A percentile compares a stretch with the other conserved stretches of the same genome.
Conservation (phyloP, 2,329 filamentous ascomycete species). For the Aspergillus transmontanensis region DNA sequence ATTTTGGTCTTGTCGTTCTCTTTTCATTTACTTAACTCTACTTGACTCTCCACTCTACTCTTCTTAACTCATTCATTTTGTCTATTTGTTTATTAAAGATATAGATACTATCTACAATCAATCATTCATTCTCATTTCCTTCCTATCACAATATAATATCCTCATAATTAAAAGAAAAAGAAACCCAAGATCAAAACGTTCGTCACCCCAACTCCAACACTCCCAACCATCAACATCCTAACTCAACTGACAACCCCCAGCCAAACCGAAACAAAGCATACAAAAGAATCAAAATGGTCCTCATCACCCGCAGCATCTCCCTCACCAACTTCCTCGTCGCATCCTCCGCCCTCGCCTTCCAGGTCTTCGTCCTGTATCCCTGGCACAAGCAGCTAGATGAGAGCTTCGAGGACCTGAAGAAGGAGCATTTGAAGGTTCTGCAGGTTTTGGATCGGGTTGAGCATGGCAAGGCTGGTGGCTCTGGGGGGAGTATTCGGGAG, state of each 20-base stretch:
- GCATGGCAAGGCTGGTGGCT: not conserved
- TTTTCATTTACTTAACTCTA: too few relatives aligned
- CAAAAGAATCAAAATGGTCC: constrained; percentile 30
- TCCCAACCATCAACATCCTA: too few relatives aligned
- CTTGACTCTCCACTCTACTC: too few relatives aligned
- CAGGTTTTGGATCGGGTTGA: constrained; percentile 20
- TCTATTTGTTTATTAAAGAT: too few relatives aligned
- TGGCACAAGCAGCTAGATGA: constrained; percentile 69
- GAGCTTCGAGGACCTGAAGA: constrained; percentile 61
- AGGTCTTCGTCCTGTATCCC: constrained; percentile 70
- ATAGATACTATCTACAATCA: not conserved
- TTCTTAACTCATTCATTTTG: not conserved
- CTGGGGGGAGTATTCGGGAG: not conserved
- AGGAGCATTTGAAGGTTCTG: constrained; percentile 53
- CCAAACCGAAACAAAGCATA: too few relatives aligned
- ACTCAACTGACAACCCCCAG: not conserved
- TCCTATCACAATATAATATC: not conserved
- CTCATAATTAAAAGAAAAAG: too few relatives aligned
- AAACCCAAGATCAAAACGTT: too few relatives aligned
- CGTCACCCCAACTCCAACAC: too few relatives aligned
- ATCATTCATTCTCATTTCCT: not conserved
- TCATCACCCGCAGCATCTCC: constrained; percentile 57
- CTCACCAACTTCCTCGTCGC: constrained; percentile 68
- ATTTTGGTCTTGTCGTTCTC: not conserved
- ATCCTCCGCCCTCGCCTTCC: constrained; percentile 65